Evolutionary conservation across 2,329 filamentous ascomycete genomes (phyloP), one percentile per base, ranked within the genome.

Genomic region (Dothideomycetes sp.): DNA sequence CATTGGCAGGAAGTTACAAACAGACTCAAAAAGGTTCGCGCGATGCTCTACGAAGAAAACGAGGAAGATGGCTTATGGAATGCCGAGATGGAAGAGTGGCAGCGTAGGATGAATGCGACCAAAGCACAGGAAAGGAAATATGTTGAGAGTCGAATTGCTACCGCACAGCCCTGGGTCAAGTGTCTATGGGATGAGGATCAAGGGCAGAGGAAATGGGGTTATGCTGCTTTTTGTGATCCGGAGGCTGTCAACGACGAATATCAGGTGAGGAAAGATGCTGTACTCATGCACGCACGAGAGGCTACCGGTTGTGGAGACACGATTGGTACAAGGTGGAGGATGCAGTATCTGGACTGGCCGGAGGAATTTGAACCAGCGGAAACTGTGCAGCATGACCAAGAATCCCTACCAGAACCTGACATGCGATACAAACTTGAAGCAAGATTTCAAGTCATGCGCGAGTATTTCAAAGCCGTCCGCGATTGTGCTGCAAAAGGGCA

Each of bases 171-270:
- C 2, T 34, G 32, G 32, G 8, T 23, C 4, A 34, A 34, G 8
- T 20, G 32, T 16, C 13, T 34, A 5, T 34, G 32, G 32, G 20
- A 34, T 12, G 32, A 34, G 32, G 20, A 34, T 16, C 20, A 24
- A 10, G 32, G 13, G 11, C n/a, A 34, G n/a, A 34, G 24, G 32
- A 34, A 15, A 4, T 34, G 32, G 32, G 32, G 32, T 11, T 34
- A 34, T 20, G 32, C 20, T n/a, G 32, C 24, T 3, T 34, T 34
- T 23, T 20, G 32, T 3, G 32, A 34, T 10, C 18, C 20, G 4
- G 15, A 34, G 8, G 32, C 20, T 2, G 32, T 11, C 20, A 34
- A 34, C 10, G 32, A 34, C 11, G 20, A 23, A 24, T 22, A 24
- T 12, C 19, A 25, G 2, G 9, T 12, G 13, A 34, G 20, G 15